Evolutionary conservation across 2,329 filamentous ascomycete species (phyloP).

Genomic region (Cladosporium sp.): DNA sequence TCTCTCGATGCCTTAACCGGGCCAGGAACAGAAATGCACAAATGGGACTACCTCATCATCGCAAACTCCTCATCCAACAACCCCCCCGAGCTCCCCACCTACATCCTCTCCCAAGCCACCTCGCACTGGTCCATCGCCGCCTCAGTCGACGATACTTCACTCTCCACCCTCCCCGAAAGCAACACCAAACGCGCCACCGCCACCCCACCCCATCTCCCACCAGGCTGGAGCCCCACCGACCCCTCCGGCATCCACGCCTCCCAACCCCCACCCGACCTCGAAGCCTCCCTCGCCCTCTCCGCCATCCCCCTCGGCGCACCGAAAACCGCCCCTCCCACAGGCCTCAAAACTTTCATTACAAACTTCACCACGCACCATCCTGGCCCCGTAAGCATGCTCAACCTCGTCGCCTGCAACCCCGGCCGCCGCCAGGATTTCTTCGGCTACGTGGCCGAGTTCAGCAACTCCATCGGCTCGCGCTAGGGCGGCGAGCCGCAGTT

Average conservation of each 20-base stretch:
- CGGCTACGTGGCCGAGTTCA: constrained; percentile 20
- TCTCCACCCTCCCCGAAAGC: constrained; percentile 8
- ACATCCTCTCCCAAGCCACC: not conserved
- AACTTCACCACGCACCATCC: constrained; percentile 15
- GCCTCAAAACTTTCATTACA: constrained; percentile 18
- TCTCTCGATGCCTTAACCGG: constrained; percentile 17
- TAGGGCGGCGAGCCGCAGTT: constrained; percentile 18
- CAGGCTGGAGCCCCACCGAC: constrained; percentile 19
- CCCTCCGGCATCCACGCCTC: constrained; percentile 16
- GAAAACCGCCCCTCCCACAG: not conserved
- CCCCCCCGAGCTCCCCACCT: not conserved
- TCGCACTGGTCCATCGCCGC: constrained; percentile 20
- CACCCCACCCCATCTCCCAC: constrained; percentile 11
- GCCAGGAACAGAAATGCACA: constrained; percentile 6
- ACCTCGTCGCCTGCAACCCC: constrained; percentile 19
- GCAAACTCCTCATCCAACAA: not conserved
- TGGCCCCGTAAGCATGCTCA: constrained; percentile 21
- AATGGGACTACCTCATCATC: constrained; percentile 21
- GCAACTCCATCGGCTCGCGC: constrained; percentile 15
- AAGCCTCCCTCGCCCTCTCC: constrained; percentile 17
- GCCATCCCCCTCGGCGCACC: constrained; percentile 14
- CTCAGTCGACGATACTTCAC: constrained; percentile 10
- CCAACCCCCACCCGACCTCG: constrained; percentile 17
- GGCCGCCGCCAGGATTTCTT: constrained; percentile 16
- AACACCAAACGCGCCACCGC: not conserved